A percentile compares a stretch with the other conserved stretches of the same genome.
Conservation (phyloP, 2,329 filamentous ascomycete genomes). For the Chaetomium sp. region DNA sequence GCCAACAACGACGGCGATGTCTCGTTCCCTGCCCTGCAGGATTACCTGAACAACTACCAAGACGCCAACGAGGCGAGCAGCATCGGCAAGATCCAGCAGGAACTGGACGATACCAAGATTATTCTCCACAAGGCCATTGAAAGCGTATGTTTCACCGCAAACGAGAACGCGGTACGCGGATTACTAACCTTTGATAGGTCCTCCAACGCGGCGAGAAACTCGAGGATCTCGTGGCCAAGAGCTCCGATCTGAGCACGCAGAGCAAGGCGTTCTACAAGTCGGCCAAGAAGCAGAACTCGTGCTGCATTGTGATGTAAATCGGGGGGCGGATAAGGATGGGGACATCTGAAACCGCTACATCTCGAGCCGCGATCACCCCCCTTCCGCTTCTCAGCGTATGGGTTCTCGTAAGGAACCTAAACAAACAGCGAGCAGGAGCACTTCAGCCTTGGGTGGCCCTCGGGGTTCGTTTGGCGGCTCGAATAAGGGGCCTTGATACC, state of each 20-base stretch:
- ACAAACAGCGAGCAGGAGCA: not conserved
- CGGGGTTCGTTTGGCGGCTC: not conserved
- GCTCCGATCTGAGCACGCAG: conserved; percentile 82
- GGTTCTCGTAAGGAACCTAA: not conserved
- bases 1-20: conserved; percentile 52
- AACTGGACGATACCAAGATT: conserved; percentile 97
- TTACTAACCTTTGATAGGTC: conserved; percentile 35
- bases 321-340: not conserved
- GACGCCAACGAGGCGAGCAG: conserved; percentile 87
- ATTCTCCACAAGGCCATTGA: conserved; percentile 97
- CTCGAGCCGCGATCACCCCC: not conserved
- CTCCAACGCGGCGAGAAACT: conserved; percentile 95
- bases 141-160: conserved; percentile 52
- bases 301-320: conserved; percentile 69
- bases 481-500: not conserved
- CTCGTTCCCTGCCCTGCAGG: conserved; percentile 72
- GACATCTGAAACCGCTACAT: not conserved
- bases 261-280: conserved; percentile 97
- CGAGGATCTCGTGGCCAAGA: conserved; percentile 90
- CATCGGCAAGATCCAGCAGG: conserved; percentile 93
- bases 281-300: conserved; percentile 81
- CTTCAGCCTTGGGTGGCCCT: not conserved
- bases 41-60: conserved; percentile 75
- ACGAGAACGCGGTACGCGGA: not conserved
- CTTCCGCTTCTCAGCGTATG: not conserved